These are phyloP conservation scores for Dalbergia cultrata DNA, from an alignment of 306 rosid genomes.

Conservation along the genomic window DNA sequence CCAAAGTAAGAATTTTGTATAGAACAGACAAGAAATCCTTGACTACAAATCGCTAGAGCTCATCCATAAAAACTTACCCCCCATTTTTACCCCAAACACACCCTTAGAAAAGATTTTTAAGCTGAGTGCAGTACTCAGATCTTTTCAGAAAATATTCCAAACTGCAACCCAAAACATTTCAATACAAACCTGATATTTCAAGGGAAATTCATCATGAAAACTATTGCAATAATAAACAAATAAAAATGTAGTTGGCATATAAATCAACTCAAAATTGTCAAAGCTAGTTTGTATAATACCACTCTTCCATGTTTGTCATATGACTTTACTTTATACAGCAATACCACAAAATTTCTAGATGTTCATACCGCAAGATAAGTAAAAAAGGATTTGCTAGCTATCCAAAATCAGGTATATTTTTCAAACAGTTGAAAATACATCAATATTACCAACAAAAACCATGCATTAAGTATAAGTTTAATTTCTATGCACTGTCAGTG, in stretches of 20 bases:
- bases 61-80: no score
- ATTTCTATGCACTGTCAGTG: no score
- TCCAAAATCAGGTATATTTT: not conserved
- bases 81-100: no score
- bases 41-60: not conserved
- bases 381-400: not conserved
- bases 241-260: constrained; percentile 10
- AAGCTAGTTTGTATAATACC: not conserved
- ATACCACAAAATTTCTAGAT: constrained; percentile 8
- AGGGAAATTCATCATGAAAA: constrained; percentile 19
- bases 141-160: not conserved
- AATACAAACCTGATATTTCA: not conserved
- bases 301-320: constrained; percentile 3
- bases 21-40: constrained; percentile 3
- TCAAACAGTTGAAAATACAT: not conserved
- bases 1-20: not conserved
- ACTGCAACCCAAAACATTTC: not conserved
- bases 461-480: no score
- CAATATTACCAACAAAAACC: not conserved
- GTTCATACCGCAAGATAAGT: not conserved
- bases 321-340: constrained; percentile 8
- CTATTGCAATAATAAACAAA: constrained; percentile 15
- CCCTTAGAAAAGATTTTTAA: no score
- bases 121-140: not conserved
- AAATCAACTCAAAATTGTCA: constrained; percentile 1